Evolutionary conservation across 768 basidiomycete genomes (phyloP).

Genomic region (Agaricus sinodeliciosus): DNA sequence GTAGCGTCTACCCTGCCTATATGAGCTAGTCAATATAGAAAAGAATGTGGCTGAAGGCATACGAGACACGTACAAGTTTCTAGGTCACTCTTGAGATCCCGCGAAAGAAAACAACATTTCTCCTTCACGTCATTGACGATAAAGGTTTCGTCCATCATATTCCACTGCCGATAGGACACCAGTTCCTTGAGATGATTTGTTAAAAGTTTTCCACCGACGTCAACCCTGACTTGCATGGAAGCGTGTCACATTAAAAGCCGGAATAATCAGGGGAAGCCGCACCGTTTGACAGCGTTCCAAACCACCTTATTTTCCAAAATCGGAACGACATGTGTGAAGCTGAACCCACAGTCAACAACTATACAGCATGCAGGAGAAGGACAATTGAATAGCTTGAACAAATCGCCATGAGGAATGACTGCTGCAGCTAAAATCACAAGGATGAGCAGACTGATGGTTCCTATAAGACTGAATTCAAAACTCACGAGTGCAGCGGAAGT

Average conservation of each 20-base stretch:
- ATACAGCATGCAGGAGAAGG: constrained; percentile 72
- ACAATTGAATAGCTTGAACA: constrained; percentile 48
- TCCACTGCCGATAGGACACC: constrained; percentile 93
- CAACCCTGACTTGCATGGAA: constrained; percentile 52
- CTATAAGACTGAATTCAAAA: constrained; percentile 8
- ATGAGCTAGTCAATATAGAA: not conserved
- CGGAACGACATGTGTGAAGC: constrained; percentile 90
- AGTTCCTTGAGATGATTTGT: constrained; percentile 95
- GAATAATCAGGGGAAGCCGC: constrained; percentile 13
- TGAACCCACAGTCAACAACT: constrained; percentile 88
- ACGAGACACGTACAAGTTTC: constrained; percentile 49
- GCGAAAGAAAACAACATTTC: constrained; percentile 80
- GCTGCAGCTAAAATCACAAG: constrained; percentile 56
- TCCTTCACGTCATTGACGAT: constrained; percentile 94
- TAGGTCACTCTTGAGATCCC: constrained; percentile 64
- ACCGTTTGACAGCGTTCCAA: constrained; percentile 83
- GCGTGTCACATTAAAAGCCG: constrained; percentile 3
- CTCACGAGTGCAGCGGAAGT: constrained; percentile 78
- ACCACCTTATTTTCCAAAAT: constrained; percentile 68
- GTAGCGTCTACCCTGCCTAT: constrained; percentile 43
- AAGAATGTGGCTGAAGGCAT: not conserved
- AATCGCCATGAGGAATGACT: constrained; percentile 62
- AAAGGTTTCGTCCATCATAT: constrained; percentile 96
- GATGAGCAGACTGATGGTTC: not conserved
- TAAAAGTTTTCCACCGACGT: constrained; percentile 91